Conservation (phyloP, 2,329 filamentous ascomycete species). For the Phoma sp. region DNA sequence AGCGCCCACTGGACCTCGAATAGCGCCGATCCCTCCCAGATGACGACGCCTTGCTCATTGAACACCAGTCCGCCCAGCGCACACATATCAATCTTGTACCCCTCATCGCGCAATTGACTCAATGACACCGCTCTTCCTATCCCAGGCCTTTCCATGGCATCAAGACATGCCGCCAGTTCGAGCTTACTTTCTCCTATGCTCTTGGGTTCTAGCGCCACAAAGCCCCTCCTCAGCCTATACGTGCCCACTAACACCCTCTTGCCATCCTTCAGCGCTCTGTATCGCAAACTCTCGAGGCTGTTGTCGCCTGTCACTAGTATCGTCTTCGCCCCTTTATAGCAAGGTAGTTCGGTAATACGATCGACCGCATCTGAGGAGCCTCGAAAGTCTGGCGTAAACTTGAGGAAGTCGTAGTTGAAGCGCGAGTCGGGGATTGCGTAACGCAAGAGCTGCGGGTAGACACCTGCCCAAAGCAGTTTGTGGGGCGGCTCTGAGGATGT, state of each 20-base stretch:
- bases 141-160: constrained; percentile 53
- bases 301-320: constrained; percentile 55
- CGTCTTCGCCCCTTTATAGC: constrained; percentile 39
- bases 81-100: constrained; percentile 44
- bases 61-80: constrained; percentile 52
- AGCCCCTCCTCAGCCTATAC: constrained; percentile 52
- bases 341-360: constrained; percentile 39
- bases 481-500: constrained; percentile 19
- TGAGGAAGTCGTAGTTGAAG: constrained; percentile 52
- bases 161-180: constrained; percentile 49
- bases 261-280: constrained; percentile 48
- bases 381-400: constrained; percentile 53
- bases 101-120: constrained; percentile 42
- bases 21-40: constrained; percentile 51
- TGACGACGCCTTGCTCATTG: constrained; percentile 47
- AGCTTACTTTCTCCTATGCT: constrained; percentile 35
- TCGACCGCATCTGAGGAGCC: constrained; percentile 45
- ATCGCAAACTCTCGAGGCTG: constrained; percentile 52
- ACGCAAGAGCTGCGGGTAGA: constrained; percentile 47
- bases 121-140: constrained; percentile 47
- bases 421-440: constrained; percentile 54
- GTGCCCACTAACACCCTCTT: constrained; percentile 53
- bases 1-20: constrained; percentile 56
- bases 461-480: constrained; percentile 33
- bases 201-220: constrained; percentile 50